Evolutionary conservation across 495 filamentous ascomycete genomes (phyloP).

Genomic region (Opeltia flavorubescens): DNA sequence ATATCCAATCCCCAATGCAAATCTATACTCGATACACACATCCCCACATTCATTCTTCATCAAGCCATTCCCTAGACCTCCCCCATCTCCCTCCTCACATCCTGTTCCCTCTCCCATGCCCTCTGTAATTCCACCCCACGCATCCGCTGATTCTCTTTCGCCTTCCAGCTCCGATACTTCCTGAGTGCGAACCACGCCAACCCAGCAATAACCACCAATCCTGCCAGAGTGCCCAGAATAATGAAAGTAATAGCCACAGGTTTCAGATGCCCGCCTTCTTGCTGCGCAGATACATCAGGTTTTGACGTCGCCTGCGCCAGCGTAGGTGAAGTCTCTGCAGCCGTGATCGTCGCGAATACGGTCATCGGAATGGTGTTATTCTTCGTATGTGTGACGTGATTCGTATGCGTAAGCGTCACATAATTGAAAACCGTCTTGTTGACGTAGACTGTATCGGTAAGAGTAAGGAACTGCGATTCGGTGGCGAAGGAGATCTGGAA

Average conservation of each 20-base stretch:
- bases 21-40: background rate
- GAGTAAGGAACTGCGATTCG: background rate
- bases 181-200: background rate
- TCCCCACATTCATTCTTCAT: background rate
- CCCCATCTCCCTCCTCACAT: background rate
- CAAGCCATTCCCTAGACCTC: background rate
- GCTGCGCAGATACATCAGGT: too few species aligned
- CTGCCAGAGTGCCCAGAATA: background rate
- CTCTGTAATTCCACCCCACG: background rate
- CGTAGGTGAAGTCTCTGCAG: too few species aligned
- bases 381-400: too few species aligned
- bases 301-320: too few species aligned
- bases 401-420: background rate
- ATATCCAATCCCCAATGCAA: too few species aligned
- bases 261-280: too few species aligned
- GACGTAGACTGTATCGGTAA: background rate
- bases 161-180: background rate
- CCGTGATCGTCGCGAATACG: too few species aligned
- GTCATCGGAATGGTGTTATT: too few species aligned
- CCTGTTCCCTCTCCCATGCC: background rate
- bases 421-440: background rate
- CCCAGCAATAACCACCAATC: background rate
- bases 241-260: background rate
- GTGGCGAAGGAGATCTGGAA: background rate
- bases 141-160: background rate